phyloP scores from a whole-genome alignment of 306 rosid genomes.

The Vicia sativa region DNA sequence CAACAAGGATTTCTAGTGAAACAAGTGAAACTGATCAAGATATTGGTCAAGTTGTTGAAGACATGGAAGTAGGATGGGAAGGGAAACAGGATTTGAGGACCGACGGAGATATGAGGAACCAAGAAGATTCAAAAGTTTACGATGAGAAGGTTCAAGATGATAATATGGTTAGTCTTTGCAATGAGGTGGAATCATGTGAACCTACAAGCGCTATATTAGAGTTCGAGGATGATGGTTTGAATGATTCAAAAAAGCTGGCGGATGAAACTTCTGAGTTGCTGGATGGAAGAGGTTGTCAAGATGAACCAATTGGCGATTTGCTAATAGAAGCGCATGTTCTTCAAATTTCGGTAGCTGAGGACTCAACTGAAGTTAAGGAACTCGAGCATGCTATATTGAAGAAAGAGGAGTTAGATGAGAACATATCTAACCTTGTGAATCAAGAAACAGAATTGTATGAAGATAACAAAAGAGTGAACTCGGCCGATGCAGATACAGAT shows the following conservation, averaged over 20 bases:
- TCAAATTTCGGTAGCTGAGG: slow-evolving; percentile 18
- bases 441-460: slow-evolving; percentile 26
- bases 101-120: slow-evolving; percentile 3
- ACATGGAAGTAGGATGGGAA: not conserved
- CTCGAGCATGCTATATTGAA: not conserved
- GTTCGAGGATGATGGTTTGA: slow-evolving; percentile 16
- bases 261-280: slow-evolving; percentile 31
- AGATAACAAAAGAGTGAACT: slow-evolving; percentile 11
- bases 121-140: not conserved
- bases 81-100: not conserved
- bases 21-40: slow-evolving; percentile 19
- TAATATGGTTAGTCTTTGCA: slow-evolving; percentile 8
- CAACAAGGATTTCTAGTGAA: not conserved
- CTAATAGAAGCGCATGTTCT: slow-evolving; percentile 4
- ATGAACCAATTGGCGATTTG: slow-evolving; percentile 28
- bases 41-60: slow-evolving; percentile 25
- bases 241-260: not conserved
- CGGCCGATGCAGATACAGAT: slow-evolving; percentile 34
- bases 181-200: slow-evolving; percentile 32
- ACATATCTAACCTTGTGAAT: slow-evolving; percentile 12
- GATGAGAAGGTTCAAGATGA: slow-evolving; percentile 20
- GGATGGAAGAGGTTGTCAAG: slow-evolving; percentile 3
- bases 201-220: slow-evolving; percentile 4
- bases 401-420: slow-evolving; percentile 16
- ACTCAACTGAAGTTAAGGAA: slow-evolving; percentile 23